Evolutionary conservation across 495 filamentous ascomycete species (phyloP), one percentile per base, ranked within the genome.

Genomic region (Parathielavia appendiculata): DNA sequence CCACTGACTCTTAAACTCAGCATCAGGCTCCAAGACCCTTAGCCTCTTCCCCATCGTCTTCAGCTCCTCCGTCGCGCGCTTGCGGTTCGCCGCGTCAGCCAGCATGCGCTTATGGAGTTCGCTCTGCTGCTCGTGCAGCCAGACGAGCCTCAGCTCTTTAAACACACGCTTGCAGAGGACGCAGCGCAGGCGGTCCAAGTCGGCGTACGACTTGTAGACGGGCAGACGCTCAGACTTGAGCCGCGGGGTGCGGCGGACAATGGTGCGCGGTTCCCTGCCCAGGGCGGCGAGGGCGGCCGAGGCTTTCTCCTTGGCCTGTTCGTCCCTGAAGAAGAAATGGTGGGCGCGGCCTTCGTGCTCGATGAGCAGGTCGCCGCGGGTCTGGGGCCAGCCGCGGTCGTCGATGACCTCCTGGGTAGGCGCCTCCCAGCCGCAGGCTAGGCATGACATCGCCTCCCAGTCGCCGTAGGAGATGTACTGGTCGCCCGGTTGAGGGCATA

Each of bases 161-260:
- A 95, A 92, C 56, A 83, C 78, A 11, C 88, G 81, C 61, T 80
- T 79, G 67, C 91, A 96, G 14, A 96, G 76, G 53, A 88, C 82
- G 68, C 91, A 96, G 69, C 84, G 89, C 60, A 85, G 84, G 51
- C 80, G 77, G 26, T 84, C 81, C 51, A 81, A 72, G 60, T 95
- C 87, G 0, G 85, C 86, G 64, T 86, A 95, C 4, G 86, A 88
- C 1, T 57, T 61, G 55, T 73, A 71, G 23, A 62, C 56, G 17
- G 67, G 65, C 1, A 65, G 63, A 0, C 36, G 23, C 13, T 67
- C 66, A 10, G 64, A 66, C 39, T 58, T 62, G 56, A 68, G 59
- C 2, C 59, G 60, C 12, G 66, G 70, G 13, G 46, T 54, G 20
- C 66, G 71, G 51, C 65, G 63, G 48, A 57, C 51, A 23, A 71